Base-by-base conservation (phyloP, 2,329 filamentous ascomycete species). In the Ophiostoma tasmaniense region DNA sequence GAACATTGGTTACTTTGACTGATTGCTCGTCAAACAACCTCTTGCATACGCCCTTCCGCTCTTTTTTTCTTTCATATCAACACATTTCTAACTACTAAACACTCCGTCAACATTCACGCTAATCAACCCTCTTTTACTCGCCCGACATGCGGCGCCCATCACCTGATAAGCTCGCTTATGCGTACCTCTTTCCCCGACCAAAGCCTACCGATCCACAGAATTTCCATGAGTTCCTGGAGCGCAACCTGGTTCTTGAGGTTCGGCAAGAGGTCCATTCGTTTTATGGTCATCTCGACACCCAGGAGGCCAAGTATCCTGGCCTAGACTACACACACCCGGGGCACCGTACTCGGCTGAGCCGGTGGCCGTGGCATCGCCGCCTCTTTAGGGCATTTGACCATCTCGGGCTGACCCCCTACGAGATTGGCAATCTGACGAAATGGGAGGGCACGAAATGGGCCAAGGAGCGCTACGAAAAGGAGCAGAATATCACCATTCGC, bases 381-480 rank as follows among this genome's bases (percentile, higher is more conserved):
- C 84, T 94, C 14, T 93, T 94, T 77, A 85, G 87, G 55, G 89
- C 90, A 35, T 92, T 94, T 74, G 89, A 93, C 77, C 80, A 78
- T 33, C 82, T 93, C 30, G 83, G 83, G 61, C 81, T 93, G 52
- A 94, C 90, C 8, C 80, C 85, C 69, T 80, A 82, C 73, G 90
- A 94, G 76, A 91, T 94, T 73, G 83, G 86, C 68, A 81, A 82
- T 66, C 81, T 93, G 76, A 93, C 90, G 70, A 89, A 90, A 75
- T 94, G 90, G 90, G 90, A 93, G 80, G 90, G 90, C 69, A 93
- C 90, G 11, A 87, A 89, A 71, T 93, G 90, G 90, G 91, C 91
- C 71, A 89, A 92, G 76, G 89, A 93, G 76, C 86, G 90, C 68
- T 94, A 88, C 75, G 90, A 94, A 80, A 84, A 84, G 69, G 90